phyloP scores from a whole-genome alignment of 75 land plant species.

The Gnetum montanum region DNA sequence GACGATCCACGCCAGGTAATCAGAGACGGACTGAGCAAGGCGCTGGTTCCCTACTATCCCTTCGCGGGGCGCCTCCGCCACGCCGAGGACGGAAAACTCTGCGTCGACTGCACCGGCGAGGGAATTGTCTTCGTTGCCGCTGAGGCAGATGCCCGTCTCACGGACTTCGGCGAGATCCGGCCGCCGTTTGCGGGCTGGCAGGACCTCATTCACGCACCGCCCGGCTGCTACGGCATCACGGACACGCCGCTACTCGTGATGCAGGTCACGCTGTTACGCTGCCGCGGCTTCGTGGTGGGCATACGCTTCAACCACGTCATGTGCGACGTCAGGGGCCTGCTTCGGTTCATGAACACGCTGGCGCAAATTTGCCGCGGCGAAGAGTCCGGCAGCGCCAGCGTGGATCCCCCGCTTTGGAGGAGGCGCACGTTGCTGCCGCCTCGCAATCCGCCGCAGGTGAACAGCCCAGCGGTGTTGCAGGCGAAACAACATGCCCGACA shows the following conservation, averaged over 20 bases:
- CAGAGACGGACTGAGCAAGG: constrained; percentile 23
- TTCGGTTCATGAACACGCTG: constrained; percentile 41
- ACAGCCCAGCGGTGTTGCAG: too few relatives aligned
- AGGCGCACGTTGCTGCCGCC: too few relatives aligned
- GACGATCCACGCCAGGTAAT: constrained; percentile 35
- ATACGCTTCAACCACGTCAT: constrained; percentile 38
- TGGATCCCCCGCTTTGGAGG: too few relatives aligned
- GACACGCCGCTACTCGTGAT: constrained; percentile 26
- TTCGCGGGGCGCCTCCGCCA: constrained; percentile 48
- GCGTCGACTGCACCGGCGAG: constrained; percentile 52
- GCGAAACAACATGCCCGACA: too few relatives aligned
- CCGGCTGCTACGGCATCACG: constrained; percentile 9
- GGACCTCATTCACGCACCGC: constrained; percentile 27
- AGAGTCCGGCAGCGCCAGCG: too few relatives aligned
- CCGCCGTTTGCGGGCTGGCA: constrained; percentile 38
- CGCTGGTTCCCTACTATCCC: constrained; percentile 55
- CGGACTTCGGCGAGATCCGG: constrained; percentile 22
- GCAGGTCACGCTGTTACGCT: constrained; percentile 36
- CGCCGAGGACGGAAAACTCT: constrained; percentile 22
- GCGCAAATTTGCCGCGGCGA: constrained; percentile 37
- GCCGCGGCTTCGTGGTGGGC: constrained; percentile 43
- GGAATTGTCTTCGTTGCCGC: constrained; percentile 59
- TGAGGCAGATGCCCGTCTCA: constrained; percentile 33
- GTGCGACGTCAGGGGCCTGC: constrained; percentile 35
- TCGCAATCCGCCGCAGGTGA: too few relatives aligned